Evolutionary conservation across 495 filamentous ascomycete species (phyloP).

Genomic region (Daldinia concentrica): DNA sequence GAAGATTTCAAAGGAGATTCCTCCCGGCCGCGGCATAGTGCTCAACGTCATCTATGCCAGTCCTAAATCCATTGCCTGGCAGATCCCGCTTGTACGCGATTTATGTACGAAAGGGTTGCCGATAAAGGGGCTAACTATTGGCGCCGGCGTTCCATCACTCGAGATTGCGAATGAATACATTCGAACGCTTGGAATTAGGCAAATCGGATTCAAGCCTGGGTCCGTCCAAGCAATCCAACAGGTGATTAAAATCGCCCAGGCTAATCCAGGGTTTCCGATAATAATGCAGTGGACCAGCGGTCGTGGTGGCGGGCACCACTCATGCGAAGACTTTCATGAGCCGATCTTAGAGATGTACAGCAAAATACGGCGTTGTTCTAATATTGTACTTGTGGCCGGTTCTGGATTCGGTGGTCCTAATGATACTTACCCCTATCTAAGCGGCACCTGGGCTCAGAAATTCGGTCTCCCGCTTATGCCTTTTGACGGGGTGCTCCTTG

Average conservation of each 20-base stretch:
- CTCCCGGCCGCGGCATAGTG: conserved; percentile 83
- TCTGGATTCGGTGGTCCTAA: conserved; percentile 82
- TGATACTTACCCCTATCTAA: conserved; percentile 83
- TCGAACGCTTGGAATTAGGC: conserved; percentile 78
- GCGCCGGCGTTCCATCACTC: conserved; percentile 81
- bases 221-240: conserved; percentile 80
- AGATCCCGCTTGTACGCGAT: conserved; percentile 79
- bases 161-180: conserved; percentile 85
- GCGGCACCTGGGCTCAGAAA: conserved; percentile 72
- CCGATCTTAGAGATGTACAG: conserved; percentile 81
- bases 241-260: conserved; percentile 81
- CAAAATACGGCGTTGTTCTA: conserved; percentile 71
- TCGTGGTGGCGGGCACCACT: conserved; percentile 83
- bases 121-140: conserved; percentile 84
- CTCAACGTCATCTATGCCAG: conserved; percentile 88
- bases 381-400: conserved; percentile 79
- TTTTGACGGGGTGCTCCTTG: conserved; percentile 80
- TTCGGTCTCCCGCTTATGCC: conserved; percentile 84
- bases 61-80: conserved; percentile 86
- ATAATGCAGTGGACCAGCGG: conserved; percentile 87
- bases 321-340: conserved; percentile 85
- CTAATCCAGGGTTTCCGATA: conserved; percentile 78
- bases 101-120: conserved; percentile 79
- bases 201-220: conserved; percentile 84
- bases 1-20: conserved; percentile 80